These are phyloP conservation scores for Diaporthe australafricana DNA, from an alignment of 2,329 filamentous ascomycete species.

Conservation along the genomic window DNA sequence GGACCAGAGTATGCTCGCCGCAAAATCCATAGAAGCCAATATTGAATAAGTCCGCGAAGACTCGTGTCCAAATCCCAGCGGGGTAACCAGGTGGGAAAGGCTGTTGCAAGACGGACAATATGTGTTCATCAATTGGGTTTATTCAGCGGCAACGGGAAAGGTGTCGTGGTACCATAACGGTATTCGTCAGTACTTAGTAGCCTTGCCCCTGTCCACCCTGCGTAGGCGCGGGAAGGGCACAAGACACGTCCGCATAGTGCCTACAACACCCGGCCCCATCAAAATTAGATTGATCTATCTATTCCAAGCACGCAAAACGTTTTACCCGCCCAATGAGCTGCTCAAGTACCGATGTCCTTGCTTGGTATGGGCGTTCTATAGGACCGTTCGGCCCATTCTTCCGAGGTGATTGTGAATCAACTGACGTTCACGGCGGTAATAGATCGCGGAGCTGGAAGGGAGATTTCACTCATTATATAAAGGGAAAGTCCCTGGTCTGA, in stretches of 20 bases:
- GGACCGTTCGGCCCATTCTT: conserved; percentile 15
- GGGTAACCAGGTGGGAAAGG: too few species aligned
- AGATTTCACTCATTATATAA: conserved; percentile 19
- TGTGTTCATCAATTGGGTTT: not conserved
- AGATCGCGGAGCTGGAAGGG: not conserved
- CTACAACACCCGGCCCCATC: conserved; percentile 8
- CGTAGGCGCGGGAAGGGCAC: not conserved
- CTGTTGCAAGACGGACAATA: not conserved
- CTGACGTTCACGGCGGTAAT: not conserved
- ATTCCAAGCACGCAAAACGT: not conserved
- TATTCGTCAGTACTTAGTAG: too few species aligned
- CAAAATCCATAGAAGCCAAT: not conserved
- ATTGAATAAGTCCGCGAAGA: not conserved
- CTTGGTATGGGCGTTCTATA: not conserved
- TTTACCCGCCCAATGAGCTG: conserved; percentile 18
- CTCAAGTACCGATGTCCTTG: not conserved
- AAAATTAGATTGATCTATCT: conserved; percentile 28
- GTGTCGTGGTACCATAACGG: too few species aligned
- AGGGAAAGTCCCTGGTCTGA: conserved; percentile 11
- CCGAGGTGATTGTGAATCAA: not conserved
- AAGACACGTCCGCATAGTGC: not conserved
- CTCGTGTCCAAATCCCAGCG: not conserved
- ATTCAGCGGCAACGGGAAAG: not conserved
- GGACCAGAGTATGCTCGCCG: fast-evolving
- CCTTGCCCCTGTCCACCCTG: not conserved